Evolutionary conservation across 2,329 filamentous ascomycete genomes (phyloP).

Genomic region (Penicillium vulpinum): DNA sequence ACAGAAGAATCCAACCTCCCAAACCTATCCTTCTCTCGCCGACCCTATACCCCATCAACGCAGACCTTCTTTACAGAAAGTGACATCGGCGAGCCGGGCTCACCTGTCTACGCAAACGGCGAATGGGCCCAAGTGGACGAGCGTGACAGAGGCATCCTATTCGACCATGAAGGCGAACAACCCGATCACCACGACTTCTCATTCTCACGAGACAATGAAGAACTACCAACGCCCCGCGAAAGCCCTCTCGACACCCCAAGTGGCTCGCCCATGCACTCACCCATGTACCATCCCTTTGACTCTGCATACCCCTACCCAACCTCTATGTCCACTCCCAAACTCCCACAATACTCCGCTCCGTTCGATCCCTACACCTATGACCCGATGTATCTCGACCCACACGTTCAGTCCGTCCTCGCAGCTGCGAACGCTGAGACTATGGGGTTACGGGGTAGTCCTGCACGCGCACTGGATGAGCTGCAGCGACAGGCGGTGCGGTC

Average conservation of each 20-base stretch:
- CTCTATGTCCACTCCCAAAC: neutral
- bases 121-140: constrained; percentile 27
- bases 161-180: constrained; percentile 5
- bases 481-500: constrained; percentile 11
- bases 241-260: neutral
- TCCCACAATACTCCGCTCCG: neutral
- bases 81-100: constrained; percentile 36
- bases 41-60: constrained; percentile 16
- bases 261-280: neutral
- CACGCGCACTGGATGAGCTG: constrained; percentile 23
- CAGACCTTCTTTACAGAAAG: constrained; percentile 26
- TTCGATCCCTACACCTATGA: constrained; percentile 18
- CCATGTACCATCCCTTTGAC: neutral
- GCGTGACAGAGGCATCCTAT: constrained; percentile 28
- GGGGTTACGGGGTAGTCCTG: constrained; percentile 21
- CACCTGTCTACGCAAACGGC: constrained; percentile 28
- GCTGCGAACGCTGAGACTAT: constrained; percentile 28
- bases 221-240: neutral
- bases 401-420: constrained; percentile 27
- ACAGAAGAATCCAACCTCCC: constrained; percentile 11
- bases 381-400: constrained; percentile 23
- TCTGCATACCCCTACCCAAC: constrained; percentile 1
- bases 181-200: neutral
- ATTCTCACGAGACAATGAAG: neutral
- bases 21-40: constrained; percentile 7